Percentiles rank a stretch among this genome's conserved stretches.
Conservation (phyloP, 1,139 yeast genomes). For the Blastobotrys ciferrii region DNA sequence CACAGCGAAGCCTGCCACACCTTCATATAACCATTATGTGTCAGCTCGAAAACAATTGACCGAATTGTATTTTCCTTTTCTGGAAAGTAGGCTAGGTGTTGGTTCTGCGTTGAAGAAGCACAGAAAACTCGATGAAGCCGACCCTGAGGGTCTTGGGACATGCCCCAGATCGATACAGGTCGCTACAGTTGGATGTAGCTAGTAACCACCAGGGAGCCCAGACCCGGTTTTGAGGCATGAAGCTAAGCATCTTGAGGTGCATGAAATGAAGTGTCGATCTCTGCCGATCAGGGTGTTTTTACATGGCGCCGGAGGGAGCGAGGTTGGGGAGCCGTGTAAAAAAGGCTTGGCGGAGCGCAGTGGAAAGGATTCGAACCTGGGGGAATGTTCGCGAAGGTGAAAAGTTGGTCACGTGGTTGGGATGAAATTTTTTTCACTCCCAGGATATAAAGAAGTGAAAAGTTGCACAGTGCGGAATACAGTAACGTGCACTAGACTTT, state of each 20-base stretch:
- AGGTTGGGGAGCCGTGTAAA: neutral
- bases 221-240: neutral
- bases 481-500: neutral
- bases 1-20: too few species aligned
- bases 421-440: constrained; percentile 4
- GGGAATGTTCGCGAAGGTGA: constrained; percentile 12
- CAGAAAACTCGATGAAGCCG: too few species aligned
- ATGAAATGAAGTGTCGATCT: neutral
- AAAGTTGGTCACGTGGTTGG: constrained; percentile 3
- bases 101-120: too few species aligned
- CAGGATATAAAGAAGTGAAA: constrained; percentile 7
- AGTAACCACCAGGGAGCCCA: neutral
- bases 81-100: too few species aligned
- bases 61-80: too few species aligned
- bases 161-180: too few species aligned
- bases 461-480: neutral
- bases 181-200: too few species aligned
- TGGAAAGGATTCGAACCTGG: neutral
- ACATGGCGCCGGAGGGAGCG: neutral
- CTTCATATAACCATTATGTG: too few species aligned
- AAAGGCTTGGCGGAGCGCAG: neutral
- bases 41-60: too few species aligned
- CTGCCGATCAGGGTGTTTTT: neutral
- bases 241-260: neutral
- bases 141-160: too few species aligned